phyloP scores from a whole-genome alignment of 176 grass and related monocot genomes.

The Oryza longistaminata region DNA sequence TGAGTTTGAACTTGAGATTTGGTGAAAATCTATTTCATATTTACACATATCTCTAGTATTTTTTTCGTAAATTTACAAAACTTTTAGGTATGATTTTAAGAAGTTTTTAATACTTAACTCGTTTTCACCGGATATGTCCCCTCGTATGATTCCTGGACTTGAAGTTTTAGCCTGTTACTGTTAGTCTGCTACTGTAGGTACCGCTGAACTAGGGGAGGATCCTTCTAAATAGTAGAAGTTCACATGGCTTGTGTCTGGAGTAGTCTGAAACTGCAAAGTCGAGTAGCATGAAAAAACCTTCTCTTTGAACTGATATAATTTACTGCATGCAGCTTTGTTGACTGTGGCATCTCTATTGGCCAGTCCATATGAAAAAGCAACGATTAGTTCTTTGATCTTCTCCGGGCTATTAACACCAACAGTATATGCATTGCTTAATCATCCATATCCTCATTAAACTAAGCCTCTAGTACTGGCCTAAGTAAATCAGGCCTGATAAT shows the following conservation, averaged over 20 bases:
- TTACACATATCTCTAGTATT: too few species aligned
- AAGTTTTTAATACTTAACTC: too few species aligned
- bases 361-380: conserved; percentile 12
- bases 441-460: conserved; percentile 27
- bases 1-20: too few species aligned
- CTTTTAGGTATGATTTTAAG: too few species aligned
- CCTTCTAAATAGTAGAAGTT: conserved; percentile 6
- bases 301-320: conserved; percentile 16
- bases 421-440: conserved; percentile 19
- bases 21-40: too few species aligned
- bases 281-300: conserved; percentile 28
- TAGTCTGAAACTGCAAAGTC: conserved; percentile 11
- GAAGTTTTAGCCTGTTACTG: neutral
- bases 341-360: conserved; percentile 5
- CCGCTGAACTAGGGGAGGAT: neutral
- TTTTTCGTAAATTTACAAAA: too few species aligned
- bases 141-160: neutral
- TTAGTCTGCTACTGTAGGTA: neutral
- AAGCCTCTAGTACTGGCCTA: conserved; percentile 14
- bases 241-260: conserved; percentile 22
- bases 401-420: neutral
- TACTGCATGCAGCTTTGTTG: neutral
- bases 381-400: neutral
- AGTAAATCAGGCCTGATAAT: neutral
- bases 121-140: too few species aligned